Percentiles rank a stretch among this genome's conserved stretches.
These are phyloP conservation scores for Ogataea glucozyma DNA, from an alignment of 805 yeast genomes.

Conservation along the genomic window DNA sequence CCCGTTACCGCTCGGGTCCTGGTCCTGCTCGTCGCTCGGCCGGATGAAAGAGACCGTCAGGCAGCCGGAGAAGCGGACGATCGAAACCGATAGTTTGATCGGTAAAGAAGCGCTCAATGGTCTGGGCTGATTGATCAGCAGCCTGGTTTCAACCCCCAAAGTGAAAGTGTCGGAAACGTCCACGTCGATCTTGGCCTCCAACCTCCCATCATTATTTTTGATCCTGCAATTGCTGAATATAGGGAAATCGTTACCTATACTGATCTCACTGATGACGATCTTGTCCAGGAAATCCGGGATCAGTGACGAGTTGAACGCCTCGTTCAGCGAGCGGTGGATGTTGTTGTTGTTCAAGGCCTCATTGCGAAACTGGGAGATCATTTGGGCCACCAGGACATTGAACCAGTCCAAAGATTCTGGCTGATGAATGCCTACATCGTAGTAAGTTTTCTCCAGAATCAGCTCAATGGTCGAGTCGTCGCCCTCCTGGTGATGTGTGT, in stretches of 20 bases:
- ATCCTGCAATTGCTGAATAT: slow-evolving; percentile 92
- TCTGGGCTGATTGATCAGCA: slow-evolving; percentile 78
- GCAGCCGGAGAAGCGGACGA: slow-evolving; percentile 89
- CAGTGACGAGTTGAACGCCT: slow-evolving; percentile 58
- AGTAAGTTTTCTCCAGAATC: slow-evolving; percentile 87
- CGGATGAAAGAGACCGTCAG: slow-evolving; percentile 68
- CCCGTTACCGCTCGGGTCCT: too few species aligned
- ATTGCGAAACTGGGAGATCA: slow-evolving; percentile 80
- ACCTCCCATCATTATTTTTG: slow-evolving; percentile 47
- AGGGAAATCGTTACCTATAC: slow-evolving; percentile 94
- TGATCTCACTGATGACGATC: slow-evolving; percentile 80
- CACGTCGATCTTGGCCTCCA: slow-evolving; percentile 89
- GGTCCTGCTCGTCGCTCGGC: slow-evolving; percentile 14
- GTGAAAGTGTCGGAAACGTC: slow-evolving; percentile 86
- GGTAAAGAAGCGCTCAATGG: slow-evolving; percentile 87
- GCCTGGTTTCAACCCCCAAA: slow-evolving; percentile 77
- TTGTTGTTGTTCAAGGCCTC: slow-evolving; percentile 87
- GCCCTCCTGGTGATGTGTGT: slow-evolving; percentile 13
- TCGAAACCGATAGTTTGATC: slow-evolving; percentile 77
- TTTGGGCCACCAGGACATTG: slow-evolving; percentile 89
- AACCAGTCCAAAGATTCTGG: slow-evolving; percentile 97
- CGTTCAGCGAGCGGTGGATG: slow-evolving; percentile 75
- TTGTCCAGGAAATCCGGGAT: slow-evolving; percentile 81
- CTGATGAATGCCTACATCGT: slow-evolving; percentile 82
- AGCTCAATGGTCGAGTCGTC: slow-evolving; percentile 30